Percentiles rank a stretch among this genome's conserved stretches.
Conservation (phyloP, 164 flowering plant species). For the Aristolochia contorta region DNA sequence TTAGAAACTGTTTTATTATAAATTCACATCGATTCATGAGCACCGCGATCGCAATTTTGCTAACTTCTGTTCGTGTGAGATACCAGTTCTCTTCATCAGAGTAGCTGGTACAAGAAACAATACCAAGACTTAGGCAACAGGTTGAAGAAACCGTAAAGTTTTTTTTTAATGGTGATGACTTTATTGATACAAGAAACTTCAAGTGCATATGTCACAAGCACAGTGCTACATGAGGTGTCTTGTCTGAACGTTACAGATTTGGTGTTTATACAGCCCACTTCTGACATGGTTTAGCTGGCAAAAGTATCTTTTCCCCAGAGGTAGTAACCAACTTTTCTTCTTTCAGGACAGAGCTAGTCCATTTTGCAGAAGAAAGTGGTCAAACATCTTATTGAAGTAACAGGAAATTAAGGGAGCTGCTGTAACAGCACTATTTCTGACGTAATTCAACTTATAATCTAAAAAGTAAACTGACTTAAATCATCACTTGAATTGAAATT, state of each 20-base stretch:
- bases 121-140: too few species aligned
- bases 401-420: too few species aligned
- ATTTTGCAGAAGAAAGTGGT: too few species aligned
- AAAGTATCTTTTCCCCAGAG: too few species aligned
- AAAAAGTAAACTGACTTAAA: not conserved
- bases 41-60: slow-evolving; percentile 54
- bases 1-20: slow-evolving; percentile 58
- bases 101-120: slow-evolving; percentile 22
- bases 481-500: not conserved
- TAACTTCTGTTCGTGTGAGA: slow-evolving; percentile 53
- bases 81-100: slow-evolving; percentile 41
- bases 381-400: too few species aligned
- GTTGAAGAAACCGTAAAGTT: too few species aligned
- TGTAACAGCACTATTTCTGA: too few species aligned
- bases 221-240: not conserved
- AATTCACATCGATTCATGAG: slow-evolving; percentile 70
- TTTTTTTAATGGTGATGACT: too few species aligned
- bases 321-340: too few species aligned
- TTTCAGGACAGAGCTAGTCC: too few species aligned
- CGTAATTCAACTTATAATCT: not conserved
- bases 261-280: not conserved
- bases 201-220: too few species aligned
- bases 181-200: too few species aligned
- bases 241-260: not conserved
- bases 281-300: not conserved